A percentile compares a stretch with the other conserved stretches of the same genome.
phyloP scores from a whole-genome alignment of 768 basidiomycete species.

The Leucocoprinus sp. region DNA sequence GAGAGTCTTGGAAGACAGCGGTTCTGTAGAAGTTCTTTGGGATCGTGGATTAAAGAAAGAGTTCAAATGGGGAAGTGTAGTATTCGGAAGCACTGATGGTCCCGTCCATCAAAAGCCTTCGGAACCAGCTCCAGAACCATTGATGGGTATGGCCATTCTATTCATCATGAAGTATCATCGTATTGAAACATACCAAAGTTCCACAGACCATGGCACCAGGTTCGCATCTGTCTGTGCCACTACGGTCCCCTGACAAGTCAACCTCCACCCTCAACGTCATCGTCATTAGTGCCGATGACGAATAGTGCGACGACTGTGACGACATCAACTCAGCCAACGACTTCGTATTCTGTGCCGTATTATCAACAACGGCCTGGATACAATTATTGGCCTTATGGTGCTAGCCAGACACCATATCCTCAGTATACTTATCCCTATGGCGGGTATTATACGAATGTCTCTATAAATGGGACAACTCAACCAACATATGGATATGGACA shows the following conservation, averaged over 20 bases:
- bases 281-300: slow-evolving; percentile 5
- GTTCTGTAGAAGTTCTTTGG: slow-evolving; percentile 77
- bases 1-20: slow-evolving; percentile 58
- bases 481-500: slow-evolving; percentile 12
- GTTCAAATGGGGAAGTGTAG: slow-evolving; percentile 77
- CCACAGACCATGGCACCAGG: slow-evolving; percentile 7
- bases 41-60: slow-evolving; percentile 65
- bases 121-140: slow-evolving; percentile 30
- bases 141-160: slow-evolving; percentile 17
- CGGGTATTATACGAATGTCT: slow-evolving; percentile 11
- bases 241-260: slow-evolving; percentile 11
- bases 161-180: slow-evolving; percentile 1
- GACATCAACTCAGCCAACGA: slow-evolving; percentile 12
- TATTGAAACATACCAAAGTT: slow-evolving; percentile 7
- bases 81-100: slow-evolving; percentile 66
- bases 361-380: slow-evolving; percentile 21
- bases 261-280: not conserved
- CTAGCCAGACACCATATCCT: slow-evolving; percentile 16
- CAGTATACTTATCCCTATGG: slow-evolving; percentile 11
- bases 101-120: slow-evolving; percentile 68
- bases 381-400: slow-evolving; percentile 30
- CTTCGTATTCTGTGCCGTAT: slow-evolving; percentile 11
- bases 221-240: slow-evolving; percentile 14
- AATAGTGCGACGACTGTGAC: slow-evolving; percentile 7
- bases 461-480: slow-evolving; percentile 10